Evolutionary conservation across 169 alveolate genomes (phyloP).

Genomic region (Cardiosporidium cionae): DNA sequence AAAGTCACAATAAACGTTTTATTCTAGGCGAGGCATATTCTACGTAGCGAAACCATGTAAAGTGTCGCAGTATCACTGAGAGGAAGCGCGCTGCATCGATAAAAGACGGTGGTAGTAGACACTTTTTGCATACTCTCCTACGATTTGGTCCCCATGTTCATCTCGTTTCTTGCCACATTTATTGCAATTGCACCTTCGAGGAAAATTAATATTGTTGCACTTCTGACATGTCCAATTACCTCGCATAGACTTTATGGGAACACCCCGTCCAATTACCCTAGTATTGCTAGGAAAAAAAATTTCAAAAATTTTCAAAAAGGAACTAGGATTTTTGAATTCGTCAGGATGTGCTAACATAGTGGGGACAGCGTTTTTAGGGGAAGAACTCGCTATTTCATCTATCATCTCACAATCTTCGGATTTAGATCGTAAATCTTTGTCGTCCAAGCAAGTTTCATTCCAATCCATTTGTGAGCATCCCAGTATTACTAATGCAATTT

Average conservation of each 20-base stretch:
- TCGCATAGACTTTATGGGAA: conserved; percentile 10
- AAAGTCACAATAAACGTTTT: too few species aligned
- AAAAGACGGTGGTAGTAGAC: conserved; percentile 44
- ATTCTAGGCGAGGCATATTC: too few species aligned
- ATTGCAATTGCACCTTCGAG: conserved; percentile 54
- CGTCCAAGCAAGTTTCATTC: neutral
- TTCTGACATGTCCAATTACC: conserved; percentile 61
- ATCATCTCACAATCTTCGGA: neutral
- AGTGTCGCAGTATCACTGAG: too few species aligned
- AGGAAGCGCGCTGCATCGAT: too few species aligned
- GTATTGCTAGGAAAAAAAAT: neutral
- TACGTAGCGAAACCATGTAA: too few species aligned
- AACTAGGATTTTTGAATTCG: conserved; percentile 50
- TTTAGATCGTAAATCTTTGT: neutral
- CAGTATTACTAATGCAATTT: conserved; percentile 4
- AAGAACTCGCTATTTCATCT: neutral
- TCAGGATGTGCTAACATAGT: conserved; percentile 40
- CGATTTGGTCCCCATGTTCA: conserved; percentile 51
- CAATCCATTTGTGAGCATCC: neutral
- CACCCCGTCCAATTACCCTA: neutral
- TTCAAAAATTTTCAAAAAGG: conserved; percentile 55
- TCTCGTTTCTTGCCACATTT: conserved; percentile 45
- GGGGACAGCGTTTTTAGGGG: conserved; percentile 17
- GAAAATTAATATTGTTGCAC: conserved; percentile 57
- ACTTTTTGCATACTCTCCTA: conserved; percentile 50